Base-by-base conservation (phyloP, 2,329 filamentous ascomycete genomes). In the Lecanosticta acicola region DNA sequence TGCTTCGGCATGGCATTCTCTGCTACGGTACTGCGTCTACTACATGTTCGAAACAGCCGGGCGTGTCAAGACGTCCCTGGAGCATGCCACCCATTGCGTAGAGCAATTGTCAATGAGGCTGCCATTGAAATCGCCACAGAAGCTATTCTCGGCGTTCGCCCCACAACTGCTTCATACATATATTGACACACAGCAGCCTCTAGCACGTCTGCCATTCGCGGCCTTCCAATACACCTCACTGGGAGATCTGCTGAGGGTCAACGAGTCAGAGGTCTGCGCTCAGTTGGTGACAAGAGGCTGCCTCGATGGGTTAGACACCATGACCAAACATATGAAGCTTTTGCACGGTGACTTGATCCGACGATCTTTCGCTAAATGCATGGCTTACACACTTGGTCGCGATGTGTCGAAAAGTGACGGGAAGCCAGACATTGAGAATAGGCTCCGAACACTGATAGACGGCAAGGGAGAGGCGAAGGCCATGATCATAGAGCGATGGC, bases 41-140 rank as follows among this genome's bases (percentile, higher is more conserved):
- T 85, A 93, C 64, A 89, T 97, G 17, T 95, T 97, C 57, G 93
- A 97, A 64, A 88, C 85, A 0, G 86, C 90, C 1, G 87, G 85
- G 1, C 81, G 81, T 46, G 79, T 94, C 11, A 68, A 76, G 2
- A 68, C 71, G 9, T 84, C 85, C 4, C 73, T 76, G 16, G 70
- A 74, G 16, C 85, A 96, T 67, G 90, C 91, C 1, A 79, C 78
- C 45, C 77, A 77, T 41, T 94, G 87, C 56, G 73, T 96, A 35
- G 64, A 66, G 3, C 72, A 77, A 10, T 81, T 96, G 24, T 80
- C 90, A 3, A 68, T 64, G 10, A 74, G 76, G 0, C 75, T 96
- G 26, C 68, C 75, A 0, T 75, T 97, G 17, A 66, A 74, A 18
- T 79, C 80, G 36, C 74, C 88, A 0, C 79, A 76, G 56, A 77